Percentiles rank a stretch among this genome's conserved stretches.
Conservation (phyloP, 2,329 filamentous ascomycete species). For the Talaromyces sp. region DNA sequence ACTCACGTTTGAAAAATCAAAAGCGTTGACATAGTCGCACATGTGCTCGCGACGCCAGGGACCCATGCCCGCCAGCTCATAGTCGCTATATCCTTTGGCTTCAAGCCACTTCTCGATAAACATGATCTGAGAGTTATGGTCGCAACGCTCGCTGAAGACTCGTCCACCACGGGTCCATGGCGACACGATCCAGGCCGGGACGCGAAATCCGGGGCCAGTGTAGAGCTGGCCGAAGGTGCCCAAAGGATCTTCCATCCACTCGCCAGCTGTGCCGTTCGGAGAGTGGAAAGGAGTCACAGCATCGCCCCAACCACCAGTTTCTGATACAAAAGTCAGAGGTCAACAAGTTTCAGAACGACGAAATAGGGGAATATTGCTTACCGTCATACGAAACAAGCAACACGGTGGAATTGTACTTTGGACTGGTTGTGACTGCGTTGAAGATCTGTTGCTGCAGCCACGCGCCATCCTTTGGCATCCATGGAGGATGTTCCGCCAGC, state of each 20-base stretch:
- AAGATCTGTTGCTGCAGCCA: constrained; percentile 51
- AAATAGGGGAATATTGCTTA: constrained; percentile 24
- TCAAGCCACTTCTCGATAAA: constrained; percentile 49
- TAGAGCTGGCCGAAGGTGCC: constrained; percentile 37
- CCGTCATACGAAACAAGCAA: constrained; percentile 31
- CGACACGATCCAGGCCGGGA: constrained; percentile 52
- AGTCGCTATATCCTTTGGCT: constrained; percentile 36
- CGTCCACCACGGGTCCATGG: constrained; percentile 50
- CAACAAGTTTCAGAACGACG: neutral
- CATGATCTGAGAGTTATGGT: constrained; percentile 52
- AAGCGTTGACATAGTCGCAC: constrained; percentile 41
- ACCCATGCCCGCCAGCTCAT: constrained; percentile 36
- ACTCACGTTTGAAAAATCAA: constrained; percentile 34
- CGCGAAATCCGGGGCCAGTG: constrained; percentile 43
- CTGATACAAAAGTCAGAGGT: constrained; percentile 18
- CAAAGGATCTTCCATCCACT: constrained; percentile 48
- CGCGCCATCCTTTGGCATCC: constrained; percentile 47
- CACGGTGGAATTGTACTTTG: constrained; percentile 44
- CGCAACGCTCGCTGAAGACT: constrained; percentile 50
- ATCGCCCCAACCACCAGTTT: constrained; percentile 52
- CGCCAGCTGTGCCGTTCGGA: constrained; percentile 44
- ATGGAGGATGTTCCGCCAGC: constrained; percentile 50
- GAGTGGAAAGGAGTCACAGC: constrained; percentile 49
- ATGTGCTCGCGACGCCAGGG: constrained; percentile 44
- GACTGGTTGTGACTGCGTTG: constrained; percentile 45